phyloP scores from a whole-genome alignment of 805 yeast genomes.

The Metschnikowia gelsemii region DNA sequence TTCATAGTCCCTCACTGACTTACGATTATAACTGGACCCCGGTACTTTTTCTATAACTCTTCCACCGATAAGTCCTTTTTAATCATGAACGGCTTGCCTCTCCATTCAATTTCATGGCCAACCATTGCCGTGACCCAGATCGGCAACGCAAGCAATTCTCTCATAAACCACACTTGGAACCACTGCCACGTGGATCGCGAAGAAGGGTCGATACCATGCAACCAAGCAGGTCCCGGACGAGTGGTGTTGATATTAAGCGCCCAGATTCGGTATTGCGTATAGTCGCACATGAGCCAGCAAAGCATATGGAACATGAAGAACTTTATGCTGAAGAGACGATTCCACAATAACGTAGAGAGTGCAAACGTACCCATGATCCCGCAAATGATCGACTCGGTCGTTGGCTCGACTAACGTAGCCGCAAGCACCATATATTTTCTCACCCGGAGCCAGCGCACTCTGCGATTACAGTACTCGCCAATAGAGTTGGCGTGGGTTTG shows the following conservation, averaged over 20 bases:
- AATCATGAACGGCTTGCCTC: slow-evolving; percentile 74
- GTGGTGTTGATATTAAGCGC: slow-evolving; percentile 24
- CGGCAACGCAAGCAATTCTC: slow-evolving; percentile 78
- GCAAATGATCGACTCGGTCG: slow-evolving; percentile 72
- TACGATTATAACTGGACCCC: too few relatives aligned
- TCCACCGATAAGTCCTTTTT: slow-evolving; percentile 76
- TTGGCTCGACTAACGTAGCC: slow-evolving; percentile 83
- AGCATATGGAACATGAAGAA: slow-evolving; percentile 53
- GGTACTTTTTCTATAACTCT: slow-evolving; percentile 47
- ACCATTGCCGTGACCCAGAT: slow-evolving; percentile 79
- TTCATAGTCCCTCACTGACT: not conserved
- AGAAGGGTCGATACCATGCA: slow-evolving; percentile 20
- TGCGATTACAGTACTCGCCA: slow-evolving; percentile 59
- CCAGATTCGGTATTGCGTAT: slow-evolving; percentile 52
- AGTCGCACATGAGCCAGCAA: slow-evolving; percentile 67
- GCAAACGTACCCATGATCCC: slow-evolving; percentile 68
- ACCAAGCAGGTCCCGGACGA: slow-evolving; percentile 13
- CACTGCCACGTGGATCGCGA: slow-evolving; percentile 25
- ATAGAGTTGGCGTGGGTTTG: slow-evolving; percentile 37
- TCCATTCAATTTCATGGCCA: slow-evolving; percentile 76
- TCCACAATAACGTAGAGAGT: slow-evolving; percentile 42
- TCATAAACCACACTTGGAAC: slow-evolving; percentile 53
- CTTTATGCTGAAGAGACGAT: slow-evolving; percentile 28
- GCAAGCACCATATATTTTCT: slow-evolving; percentile 83
- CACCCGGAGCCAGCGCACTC: slow-evolving; percentile 84